Evolutionary conservation across 805 yeast genomes (phyloP).

Genomic region (Zygosaccharomyces lentus): DNA sequence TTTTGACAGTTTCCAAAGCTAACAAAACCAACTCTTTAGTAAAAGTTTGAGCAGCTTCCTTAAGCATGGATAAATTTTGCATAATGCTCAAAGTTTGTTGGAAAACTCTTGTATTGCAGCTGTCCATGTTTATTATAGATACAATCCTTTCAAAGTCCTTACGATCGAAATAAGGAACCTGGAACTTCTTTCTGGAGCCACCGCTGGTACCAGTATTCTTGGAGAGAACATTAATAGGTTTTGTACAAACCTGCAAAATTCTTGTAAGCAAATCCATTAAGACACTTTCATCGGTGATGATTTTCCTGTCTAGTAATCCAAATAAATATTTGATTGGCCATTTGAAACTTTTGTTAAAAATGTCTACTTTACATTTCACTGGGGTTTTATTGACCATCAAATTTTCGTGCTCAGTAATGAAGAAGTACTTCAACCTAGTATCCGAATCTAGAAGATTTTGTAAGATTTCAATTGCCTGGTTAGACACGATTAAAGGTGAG

Average conservation of each 20-base stretch:
- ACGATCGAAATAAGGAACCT: slow-evolving; percentile 62
- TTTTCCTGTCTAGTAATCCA: slow-evolving; percentile 53
- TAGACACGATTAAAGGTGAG: slow-evolving; percentile 67
- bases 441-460: slow-evolving; percentile 66
- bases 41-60: slow-evolving; percentile 58
- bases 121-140: slow-evolving; percentile 68
- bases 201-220: slow-evolving; percentile 36
- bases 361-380: slow-evolving; percentile 35
- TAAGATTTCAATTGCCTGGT: slow-evolving; percentile 70
- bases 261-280: slow-evolving; percentile 74
- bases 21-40: slow-evolving; percentile 60
- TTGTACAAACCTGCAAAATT: slow-evolving; percentile 70
- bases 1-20: slow-evolving; percentile 57
- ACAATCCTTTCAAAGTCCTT: slow-evolving; percentile 59
- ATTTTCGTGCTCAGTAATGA: slow-evolving; percentile 71
- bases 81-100: slow-evolving; percentile 77
- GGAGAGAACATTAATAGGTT: slow-evolving; percentile 58
- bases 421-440: slow-evolving; percentile 63
- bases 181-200: slow-evolving; percentile 32
- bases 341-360: slow-evolving; percentile 38
- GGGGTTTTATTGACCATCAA: slow-evolving; percentile 37
- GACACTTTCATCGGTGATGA: slow-evolving; percentile 67
- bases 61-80: slow-evolving; percentile 64
- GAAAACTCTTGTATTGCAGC: slow-evolving; percentile 80
- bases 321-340: slow-evolving; percentile 73